phyloP scores from a whole-genome alignment of 345 rosid species.

The Arabis hirsuta region DNA sequence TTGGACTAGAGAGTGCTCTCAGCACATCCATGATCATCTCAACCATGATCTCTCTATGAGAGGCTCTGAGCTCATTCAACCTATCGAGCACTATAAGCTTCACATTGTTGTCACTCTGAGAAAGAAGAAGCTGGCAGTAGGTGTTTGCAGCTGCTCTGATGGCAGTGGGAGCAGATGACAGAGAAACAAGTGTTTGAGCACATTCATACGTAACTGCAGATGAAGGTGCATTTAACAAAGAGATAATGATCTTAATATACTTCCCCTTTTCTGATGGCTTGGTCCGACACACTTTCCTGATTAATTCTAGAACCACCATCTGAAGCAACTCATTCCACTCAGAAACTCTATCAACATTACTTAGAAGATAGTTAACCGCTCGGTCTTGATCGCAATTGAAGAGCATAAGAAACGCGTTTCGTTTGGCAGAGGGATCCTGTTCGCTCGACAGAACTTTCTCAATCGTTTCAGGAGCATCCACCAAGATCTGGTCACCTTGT shows the following conservation, averaged over 20 bases:
- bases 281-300: slow-evolving; percentile 69
- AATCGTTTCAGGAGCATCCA: slow-evolving; percentile 72
- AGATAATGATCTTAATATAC: slow-evolving; percentile 68
- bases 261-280: slow-evolving; percentile 66
- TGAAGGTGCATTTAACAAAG: slow-evolving; percentile 66
- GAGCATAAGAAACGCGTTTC: slow-evolving; percentile 79
- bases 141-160: slow-evolving; percentile 80
- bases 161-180: slow-evolving; percentile 86
- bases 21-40: slow-evolving; percentile 88
- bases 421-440: slow-evolving; percentile 68
- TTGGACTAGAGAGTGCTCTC: slow-evolving; percentile 82
- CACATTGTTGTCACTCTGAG: slow-evolving; percentile 88
- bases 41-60: slow-evolving; percentile 77
- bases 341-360: slow-evolving; percentile 58
- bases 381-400: slow-evolving; percentile 67
- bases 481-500: slow-evolving; percentile 71
- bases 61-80: slow-evolving; percentile 69
- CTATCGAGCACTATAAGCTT: slow-evolving; percentile 86
- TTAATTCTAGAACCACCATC: slow-evolving; percentile 75
- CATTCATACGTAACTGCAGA: slow-evolving; percentile 71
- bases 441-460: slow-evolving; percentile 65
- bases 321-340: slow-evolving; percentile 73
- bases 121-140: slow-evolving; percentile 75
- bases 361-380: slow-evolving; percentile 61
- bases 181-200: slow-evolving; percentile 74